Percentiles rank a stretch among this genome's conserved stretches.
These are phyloP conservation scores for Bruguiera parviflora DNA, from an alignment of 345 rosid genomes.

Conservation along the genomic window DNA sequence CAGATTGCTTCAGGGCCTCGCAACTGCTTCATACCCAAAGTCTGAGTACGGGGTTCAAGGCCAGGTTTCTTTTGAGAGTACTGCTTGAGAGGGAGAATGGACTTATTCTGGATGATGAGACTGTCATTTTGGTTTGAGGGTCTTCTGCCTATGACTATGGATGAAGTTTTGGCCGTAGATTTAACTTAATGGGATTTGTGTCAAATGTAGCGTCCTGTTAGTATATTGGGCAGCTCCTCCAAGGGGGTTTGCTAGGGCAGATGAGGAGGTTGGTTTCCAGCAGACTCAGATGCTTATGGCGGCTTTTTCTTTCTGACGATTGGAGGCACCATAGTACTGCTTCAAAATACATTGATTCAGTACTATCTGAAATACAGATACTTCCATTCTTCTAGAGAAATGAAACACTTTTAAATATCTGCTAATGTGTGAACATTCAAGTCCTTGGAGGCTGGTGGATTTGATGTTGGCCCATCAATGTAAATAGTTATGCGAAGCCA, in stretches of 20 bases:
- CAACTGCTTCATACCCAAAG: conserved; percentile 47
- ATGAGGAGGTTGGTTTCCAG: neutral
- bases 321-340: conserved; percentile 25
- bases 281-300: conserved; percentile 17
- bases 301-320: neutral
- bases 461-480: neutral
- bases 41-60: conserved; percentile 26
- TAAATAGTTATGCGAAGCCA: neutral
- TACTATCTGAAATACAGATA: neutral
- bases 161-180: neutral
- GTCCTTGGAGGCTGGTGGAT: neutral
- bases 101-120: neutral
- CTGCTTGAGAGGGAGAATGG: conserved; percentile 27
- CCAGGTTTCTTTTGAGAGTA: conserved; percentile 63
- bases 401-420: neutral
- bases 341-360: conserved; percentile 17
- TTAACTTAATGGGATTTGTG: no score
- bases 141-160: neutral
- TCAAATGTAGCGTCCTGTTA: no score
- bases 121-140: conserved; percentile 2
- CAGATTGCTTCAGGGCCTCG: conserved; percentile 67
- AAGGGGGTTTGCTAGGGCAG: neutral
- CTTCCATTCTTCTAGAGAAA: conserved; percentile 1
- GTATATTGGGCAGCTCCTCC: neutral
- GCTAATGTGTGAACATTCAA: neutral